These are phyloP conservation scores for Pyrenula massariospora DNA, from an alignment of 495 filamentous ascomycete genomes.

Conservation along the genomic window DNA sequence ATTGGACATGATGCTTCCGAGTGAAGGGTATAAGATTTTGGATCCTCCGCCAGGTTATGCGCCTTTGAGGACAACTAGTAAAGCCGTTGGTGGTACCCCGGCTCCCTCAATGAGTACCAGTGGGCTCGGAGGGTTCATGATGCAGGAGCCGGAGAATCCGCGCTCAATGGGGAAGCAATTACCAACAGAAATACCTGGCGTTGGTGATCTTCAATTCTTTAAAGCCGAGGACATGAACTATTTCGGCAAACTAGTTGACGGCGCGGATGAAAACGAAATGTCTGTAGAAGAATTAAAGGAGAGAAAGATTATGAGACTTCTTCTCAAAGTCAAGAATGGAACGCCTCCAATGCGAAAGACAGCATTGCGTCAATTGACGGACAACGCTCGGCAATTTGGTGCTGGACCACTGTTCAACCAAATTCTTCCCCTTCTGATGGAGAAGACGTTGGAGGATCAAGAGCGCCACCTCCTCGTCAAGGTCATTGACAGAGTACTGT, in stretches of 20 bases:
- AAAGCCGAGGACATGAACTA: conserved; percentile 99
- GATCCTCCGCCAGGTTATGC: conserved; percentile 89
- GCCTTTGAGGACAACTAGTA: conserved; percentile 64
- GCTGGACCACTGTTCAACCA: conserved; percentile 94
- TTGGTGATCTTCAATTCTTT: conserved; percentile 97
- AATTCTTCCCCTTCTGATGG: conserved; percentile 94
- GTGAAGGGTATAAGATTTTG: conserved; percentile 86
- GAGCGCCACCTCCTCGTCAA: conserved; percentile 98
- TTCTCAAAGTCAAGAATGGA: conserved; percentile 98
- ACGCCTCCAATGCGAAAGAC: conserved; percentile 99
- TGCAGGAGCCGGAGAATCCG: conserved; percentile 84
- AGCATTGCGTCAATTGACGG: conserved; percentile 92
- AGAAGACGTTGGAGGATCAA: conserved; percentile 96
- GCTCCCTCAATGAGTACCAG: conserved; percentile 48
- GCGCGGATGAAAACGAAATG: conserved; percentile 83
- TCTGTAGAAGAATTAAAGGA: conserved; percentile 94
- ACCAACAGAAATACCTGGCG: conserved; percentile 92
- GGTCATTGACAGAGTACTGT: conserved; percentile 96
- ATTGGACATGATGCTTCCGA: conserved; percentile 81
- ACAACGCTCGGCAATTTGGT: conserved; percentile 95
- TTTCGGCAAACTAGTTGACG: conserved; percentile 95
- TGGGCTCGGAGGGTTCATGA: conserved; percentile 80
- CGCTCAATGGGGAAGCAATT: conserved; percentile 77
- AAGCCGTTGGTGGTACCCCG: conserved; percentile 69
- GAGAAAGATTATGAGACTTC: conserved; percentile 92